These are phyloP conservation scores for Lobulomyces angularis DNA, from an alignment of 192 early-diverging fungal genomes.

Conservation along the genomic window DNA sequence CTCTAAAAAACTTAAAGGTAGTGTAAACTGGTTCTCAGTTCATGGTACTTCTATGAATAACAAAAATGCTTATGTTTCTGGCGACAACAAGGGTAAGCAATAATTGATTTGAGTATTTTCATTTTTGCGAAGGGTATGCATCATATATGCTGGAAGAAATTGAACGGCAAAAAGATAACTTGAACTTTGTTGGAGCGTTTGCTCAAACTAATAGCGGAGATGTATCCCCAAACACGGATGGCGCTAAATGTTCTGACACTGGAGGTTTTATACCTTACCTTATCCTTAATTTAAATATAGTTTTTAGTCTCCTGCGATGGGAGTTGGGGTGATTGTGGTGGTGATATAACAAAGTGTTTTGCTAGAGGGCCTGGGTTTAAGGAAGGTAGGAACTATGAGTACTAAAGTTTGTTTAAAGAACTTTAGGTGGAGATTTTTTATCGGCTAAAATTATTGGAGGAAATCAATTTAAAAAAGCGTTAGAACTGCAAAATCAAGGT, in stretches of 20 bases:
- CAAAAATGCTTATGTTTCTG: slow-evolving; percentile 16
- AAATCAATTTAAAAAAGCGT: slow-evolving; percentile 16
- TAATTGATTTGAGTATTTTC: no score
- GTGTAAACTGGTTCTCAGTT: slow-evolving; percentile 30
- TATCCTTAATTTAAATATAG: no score
- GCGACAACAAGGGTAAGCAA: slow-evolving; percentile 42
- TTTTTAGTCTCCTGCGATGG: slow-evolving; percentile 32
- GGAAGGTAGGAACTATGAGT: no score
- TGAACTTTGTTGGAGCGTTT: slow-evolving; percentile 30
- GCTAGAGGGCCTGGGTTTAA: slow-evolving; percentile 28
- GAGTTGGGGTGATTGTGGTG: slow-evolving; percentile 16
- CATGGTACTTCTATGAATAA: slow-evolving; percentile 28
- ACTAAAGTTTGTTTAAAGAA: no score
- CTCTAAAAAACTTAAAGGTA: slow-evolving; percentile 1
- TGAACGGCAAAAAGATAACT: slow-evolving; percentile 5
- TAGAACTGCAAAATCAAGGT: slow-evolving; percentile 7
- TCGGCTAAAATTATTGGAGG: slow-evolving; percentile 29
- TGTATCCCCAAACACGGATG: slow-evolving; percentile 23
- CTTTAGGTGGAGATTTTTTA: slow-evolving; percentile 13
- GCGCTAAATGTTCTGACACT: slow-evolving; percentile 26
- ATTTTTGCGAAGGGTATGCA: no score
- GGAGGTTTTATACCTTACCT: no score
- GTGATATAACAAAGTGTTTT: slow-evolving; percentile 20
- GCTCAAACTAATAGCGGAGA: slow-evolving; percentile 32
- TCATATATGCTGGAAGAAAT: slow-evolving; percentile 22